Evolutionary conservation across 257 asterid species (phyloP), one percentile per base, ranked within the genome.

Genomic region (Jacaranda copaia): DNA sequence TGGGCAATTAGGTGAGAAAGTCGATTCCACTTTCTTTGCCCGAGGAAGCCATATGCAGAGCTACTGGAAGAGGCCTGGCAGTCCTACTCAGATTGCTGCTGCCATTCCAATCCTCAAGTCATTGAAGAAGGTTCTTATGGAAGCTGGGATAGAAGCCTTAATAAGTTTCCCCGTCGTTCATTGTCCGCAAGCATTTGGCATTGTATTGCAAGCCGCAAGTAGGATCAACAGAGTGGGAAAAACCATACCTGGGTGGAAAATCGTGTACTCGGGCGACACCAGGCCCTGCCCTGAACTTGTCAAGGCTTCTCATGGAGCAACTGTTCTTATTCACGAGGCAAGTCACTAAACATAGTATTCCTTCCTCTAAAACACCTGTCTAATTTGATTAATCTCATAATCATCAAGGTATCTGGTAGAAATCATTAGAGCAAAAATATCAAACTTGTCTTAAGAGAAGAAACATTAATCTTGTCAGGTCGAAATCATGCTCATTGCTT

Each of bases 241-340:
- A 71, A 86, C 79, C 57, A 84, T 90, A 40, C 97, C 98, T 0
- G 98, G 99, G 20, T 96, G 99, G 98, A 93, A 93, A 80, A 75
- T 96, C 53, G 99, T 89, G 64, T 96, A 96, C 88, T 96, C 99
- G 1, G 99, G 99, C 4, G 99, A 96, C 83, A 96, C 99, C 65
- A 77, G 99, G 81, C 99, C 99, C 16, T 96, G 99, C 83, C 93
- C 92, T 4, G 97, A 93, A 78, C 88, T 91, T 55, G 87, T 91
- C 60, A 75, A 81, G 79, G 97, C 97, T 40, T 81, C 99, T 9
- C 81, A 52, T 1, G 96, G 93, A 10, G 99, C 97, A 15, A 93
- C 98, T 3, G 90, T 93, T 80, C 97, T 95, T 58, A 93, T 95
- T 79, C 97, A 95, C 2, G 98, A 92, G 96, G 96, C 68, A 80